Percentiles rank a stretch among this genome's conserved stretches.
Evolutionary conservation across 306 rosid genomes (phyloP).

Genomic region (Medicago ruthenica): DNA sequence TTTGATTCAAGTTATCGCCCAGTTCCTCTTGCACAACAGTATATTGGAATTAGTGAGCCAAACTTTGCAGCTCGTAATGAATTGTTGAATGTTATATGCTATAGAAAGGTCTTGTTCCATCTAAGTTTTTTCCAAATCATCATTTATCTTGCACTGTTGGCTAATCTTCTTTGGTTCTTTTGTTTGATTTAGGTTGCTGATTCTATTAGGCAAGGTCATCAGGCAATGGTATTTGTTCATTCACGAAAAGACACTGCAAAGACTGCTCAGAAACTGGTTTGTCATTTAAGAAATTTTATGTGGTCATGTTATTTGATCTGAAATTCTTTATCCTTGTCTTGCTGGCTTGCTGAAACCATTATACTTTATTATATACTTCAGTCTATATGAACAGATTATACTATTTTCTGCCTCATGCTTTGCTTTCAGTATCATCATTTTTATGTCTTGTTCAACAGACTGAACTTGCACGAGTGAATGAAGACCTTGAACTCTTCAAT

Average conservation of each 20-base stretch:
- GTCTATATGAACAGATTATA: conserved; percentile 22
- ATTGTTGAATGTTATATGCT: conserved; percentile 89
- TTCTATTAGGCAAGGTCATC: conserved; percentile 88
- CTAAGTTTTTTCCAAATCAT: conserved; percentile 33
- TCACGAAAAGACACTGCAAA: conserved; percentile 94
- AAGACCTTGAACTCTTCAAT: conserved; percentile 70
- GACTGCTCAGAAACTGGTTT: conserved; percentile 91
- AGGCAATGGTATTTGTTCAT: conserved; percentile 97
- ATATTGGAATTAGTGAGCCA: conserved; percentile 89
- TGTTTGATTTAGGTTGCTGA: conserved; percentile 72
- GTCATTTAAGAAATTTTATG: conserved; percentile 34
- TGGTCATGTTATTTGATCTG: conserved; percentile 35
- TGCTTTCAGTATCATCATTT: conserved; percentile 39
- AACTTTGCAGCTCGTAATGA: conserved; percentile 87
- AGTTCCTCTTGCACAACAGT: conserved; percentile 98
- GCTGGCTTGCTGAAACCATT: conserved; percentile 14
- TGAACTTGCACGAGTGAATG: conserved; percentile 79
- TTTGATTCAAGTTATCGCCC: conserved; percentile 97
- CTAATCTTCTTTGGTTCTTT: conserved; percentile 37
- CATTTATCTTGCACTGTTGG: conserved; percentile 38
- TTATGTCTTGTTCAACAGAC: conserved; percentile 58
- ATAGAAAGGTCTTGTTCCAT: conserved; percentile 72
- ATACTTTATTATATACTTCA: conserved; percentile 13
- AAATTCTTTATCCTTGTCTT: conserved; percentile 31
- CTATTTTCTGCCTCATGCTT: conserved; percentile 34